phyloP scores from a whole-genome alignment of 768 basidiomycete genomes.

The Boletus insuetus region DNA sequence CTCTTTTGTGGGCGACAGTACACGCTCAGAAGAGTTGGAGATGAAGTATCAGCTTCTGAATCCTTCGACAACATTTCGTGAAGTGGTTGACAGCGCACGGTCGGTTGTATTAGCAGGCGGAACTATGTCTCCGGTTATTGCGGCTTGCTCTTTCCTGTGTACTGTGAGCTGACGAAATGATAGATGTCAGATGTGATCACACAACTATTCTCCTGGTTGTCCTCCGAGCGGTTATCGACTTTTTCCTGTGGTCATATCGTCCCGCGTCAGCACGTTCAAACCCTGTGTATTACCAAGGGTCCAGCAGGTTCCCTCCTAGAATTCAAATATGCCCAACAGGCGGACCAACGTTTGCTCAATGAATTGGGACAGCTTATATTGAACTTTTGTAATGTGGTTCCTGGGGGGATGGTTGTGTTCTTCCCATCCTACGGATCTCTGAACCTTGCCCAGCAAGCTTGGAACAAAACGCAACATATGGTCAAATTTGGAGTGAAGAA shows the following conservation, averaged over 20 bases:
- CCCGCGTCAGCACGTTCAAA: conserved; percentile 71
- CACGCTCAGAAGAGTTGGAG: conserved; percentile 48
- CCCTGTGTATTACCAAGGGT: conserved; percentile 70
- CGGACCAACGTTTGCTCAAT: conserved; percentile 59
- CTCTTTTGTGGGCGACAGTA: conserved; percentile 38
- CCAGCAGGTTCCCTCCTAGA: conserved; percentile 72
- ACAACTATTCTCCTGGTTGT: conserved; percentile 74
- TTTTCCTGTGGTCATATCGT: conserved; percentile 95
- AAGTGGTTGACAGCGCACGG: conserved; percentile 78
- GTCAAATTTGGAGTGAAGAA: conserved; percentile 69
- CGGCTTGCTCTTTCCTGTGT: conserved; percentile 6
- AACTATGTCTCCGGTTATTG: conserved; percentile 95
- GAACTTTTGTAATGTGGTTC: conserved; percentile 77
- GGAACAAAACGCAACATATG: conserved; percentile 63
- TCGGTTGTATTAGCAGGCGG: conserved; percentile 93
- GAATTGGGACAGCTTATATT: conserved; percentile 83
- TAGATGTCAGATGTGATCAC: conserved; percentile 85
- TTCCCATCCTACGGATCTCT: conserved; percentile 90
- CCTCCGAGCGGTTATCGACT: conserved; percentile 59
- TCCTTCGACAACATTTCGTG: conserved; percentile 80
- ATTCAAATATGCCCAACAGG: conserved; percentile 78
- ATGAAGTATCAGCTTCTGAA: conserved; percentile 93
- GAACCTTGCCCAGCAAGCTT: conserved; percentile 59
- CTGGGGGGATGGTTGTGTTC: conserved; percentile 90
- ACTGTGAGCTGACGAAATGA: conserved; percentile 1